These are phyloP conservation scores for Quercus gilva DNA, from an alignment of 306 rosid species.

Conservation along the genomic window DNA sequence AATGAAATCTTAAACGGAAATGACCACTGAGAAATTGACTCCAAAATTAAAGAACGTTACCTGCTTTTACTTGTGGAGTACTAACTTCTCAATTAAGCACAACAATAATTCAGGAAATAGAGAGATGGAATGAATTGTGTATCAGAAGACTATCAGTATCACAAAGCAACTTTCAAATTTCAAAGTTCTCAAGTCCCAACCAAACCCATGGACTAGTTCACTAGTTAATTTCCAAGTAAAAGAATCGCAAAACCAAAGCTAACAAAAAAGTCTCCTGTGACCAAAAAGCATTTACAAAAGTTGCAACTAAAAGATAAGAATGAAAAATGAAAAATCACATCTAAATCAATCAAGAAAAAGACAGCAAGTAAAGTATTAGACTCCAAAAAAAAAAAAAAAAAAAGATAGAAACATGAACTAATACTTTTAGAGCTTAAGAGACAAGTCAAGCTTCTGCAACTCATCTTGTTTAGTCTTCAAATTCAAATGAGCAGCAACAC, in stretches of 20 bases:
- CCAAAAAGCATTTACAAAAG: slow-evolving; percentile 46
- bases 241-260: slow-evolving; percentile 19
- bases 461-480: slow-evolving; percentile 62
- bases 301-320: slow-evolving; percentile 24
- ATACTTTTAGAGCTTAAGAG: slow-evolving; percentile 71
- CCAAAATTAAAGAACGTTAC: background rate
- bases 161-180: background rate
- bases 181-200: slow-evolving; percentile 13
- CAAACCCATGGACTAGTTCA: slow-evolving; percentile 10
- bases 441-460: slow-evolving; percentile 82
- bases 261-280: slow-evolving; percentile 8
- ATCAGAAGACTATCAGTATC: background rate
- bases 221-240: slow-evolving; percentile 12
- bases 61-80: background rate
- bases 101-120: background rate
- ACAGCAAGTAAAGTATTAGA: background rate
- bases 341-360: slow-evolving; percentile 1
- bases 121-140: slow-evolving; percentile 7
- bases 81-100: slow-evolving; percentile 3
- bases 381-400: slow-evolving; percentile 2
- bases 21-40: slow-evolving; percentile 9
- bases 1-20: slow-evolving; percentile 8
- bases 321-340: slow-evolving; percentile 5
- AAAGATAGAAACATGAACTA: background rate
- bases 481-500: slow-evolving; percentile 14